A percentile compares a stretch with the other conserved stretches of the same genome.
Conservation (phyloP, 2,329 filamentous ascomycete genomes). For the Gyromitra esculenta region DNA sequence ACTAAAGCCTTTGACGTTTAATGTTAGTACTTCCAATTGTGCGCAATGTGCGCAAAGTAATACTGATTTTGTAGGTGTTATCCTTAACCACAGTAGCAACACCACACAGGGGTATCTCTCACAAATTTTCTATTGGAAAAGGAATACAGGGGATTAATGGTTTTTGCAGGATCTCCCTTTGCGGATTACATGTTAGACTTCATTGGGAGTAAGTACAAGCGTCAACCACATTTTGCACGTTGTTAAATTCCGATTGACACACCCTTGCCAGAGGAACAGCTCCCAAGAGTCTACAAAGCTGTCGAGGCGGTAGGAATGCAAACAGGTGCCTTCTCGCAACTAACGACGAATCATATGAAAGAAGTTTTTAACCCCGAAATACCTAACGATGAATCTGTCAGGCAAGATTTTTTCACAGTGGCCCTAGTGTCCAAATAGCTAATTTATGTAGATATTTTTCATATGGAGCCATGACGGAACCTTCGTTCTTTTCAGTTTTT, state of each 20-base stretch:
- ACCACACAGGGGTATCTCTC: slow-evolving; percentile 60
- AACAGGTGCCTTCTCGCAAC: slow-evolving; percentile 70
- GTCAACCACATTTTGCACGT: not conserved
- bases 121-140: not conserved
- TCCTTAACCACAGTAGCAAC: slow-evolving; percentile 61
- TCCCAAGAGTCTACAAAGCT: slow-evolving; percentile 62
- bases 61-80: slow-evolving; percentile 54
- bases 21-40: slow-evolving; percentile 23
- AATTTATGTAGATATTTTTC: slow-evolving; percentile 44
- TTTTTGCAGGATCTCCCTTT: slow-evolving; percentile 54
- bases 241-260: not conserved
- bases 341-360: slow-evolving; percentile 69
- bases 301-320: slow-evolving; percentile 67
- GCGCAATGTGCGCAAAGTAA: slow-evolving; percentile 61
- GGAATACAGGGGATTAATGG: not conserved
- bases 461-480: slow-evolving; percentile 50
- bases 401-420: slow-evolving; percentile 73
- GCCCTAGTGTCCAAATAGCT: slow-evolving; percentile 59
- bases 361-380: slow-evolving; percentile 70
- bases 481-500: slow-evolving; percentile 63
- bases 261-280: slow-evolving; percentile 50
- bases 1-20: slow-evolving; percentile 62
- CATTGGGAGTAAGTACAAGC: slow-evolving; percentile 52
- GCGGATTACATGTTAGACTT: slow-evolving; percentile 55
- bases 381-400: slow-evolving; percentile 66